Evolutionary conservation across 176 grass and related monocot species (phyloP).

Genomic region (Rhynchospora tenuis): DNA sequence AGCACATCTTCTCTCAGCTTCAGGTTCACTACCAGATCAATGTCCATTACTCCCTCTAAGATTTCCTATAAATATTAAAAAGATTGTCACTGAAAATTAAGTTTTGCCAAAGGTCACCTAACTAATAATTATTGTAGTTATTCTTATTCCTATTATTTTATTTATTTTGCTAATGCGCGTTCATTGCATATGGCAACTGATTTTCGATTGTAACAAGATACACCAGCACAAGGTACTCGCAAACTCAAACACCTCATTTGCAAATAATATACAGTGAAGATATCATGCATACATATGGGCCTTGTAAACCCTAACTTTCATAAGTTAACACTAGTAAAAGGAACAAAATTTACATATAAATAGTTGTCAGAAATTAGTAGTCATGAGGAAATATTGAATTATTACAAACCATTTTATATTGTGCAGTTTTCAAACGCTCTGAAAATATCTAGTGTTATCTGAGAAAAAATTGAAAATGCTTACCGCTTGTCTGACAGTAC

Average conservation of each 20-base stretch:
- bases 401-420: background rate
- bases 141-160: background rate
- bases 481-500: slow-evolving; percentile 94
- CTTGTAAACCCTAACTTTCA: background rate
- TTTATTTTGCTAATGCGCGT: background rate
- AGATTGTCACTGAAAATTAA: background rate
- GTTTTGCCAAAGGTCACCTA: background rate
- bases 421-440: background rate
- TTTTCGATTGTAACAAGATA: background rate
- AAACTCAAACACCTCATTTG: background rate
- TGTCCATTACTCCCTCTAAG: slow-evolving; percentile 65
- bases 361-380: background rate
- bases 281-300: background rate
- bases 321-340: background rate
- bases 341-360: background rate
- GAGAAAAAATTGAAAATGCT: slow-evolving; percentile 25
- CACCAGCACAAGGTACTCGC: background rate
- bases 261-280: background rate
- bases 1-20: slow-evolving; percentile 93
- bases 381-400: background rate
- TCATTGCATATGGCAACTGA: background rate
- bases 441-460: background rate
- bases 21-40: slow-evolving; percentile 95
- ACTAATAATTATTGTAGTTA: background rate
- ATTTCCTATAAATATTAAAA: slow-evolving; percentile 52